Evolutionary conservation across 257 asterid genomes (phyloP), one percentile per base, ranked within the genome.

Genomic region (Rehmannia glutinosa): DNA sequence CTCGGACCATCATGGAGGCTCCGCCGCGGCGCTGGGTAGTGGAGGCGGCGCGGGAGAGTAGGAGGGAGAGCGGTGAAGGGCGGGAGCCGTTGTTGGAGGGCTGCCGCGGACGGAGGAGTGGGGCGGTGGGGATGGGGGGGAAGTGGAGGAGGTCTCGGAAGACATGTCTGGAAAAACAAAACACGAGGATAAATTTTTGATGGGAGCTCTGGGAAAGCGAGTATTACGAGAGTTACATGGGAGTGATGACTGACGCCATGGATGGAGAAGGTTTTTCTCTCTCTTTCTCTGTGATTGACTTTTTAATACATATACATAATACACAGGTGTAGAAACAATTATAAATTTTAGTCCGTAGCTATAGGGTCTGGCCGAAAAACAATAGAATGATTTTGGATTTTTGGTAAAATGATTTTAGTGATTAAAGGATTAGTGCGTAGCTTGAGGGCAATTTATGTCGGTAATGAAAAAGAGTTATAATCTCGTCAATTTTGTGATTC

Each of bases 1-100:
- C 96, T 1, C 98, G 81, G 41, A 92, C 97, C 50, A 92, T 72
- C 86, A 86, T 72, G 17, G 98, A 85, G 19, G 96, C 88, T 1
- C 91, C 81, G 20, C 83, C 88, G n/a, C 81, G 82, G 8, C 97
- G 87, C 66, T 87, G 86, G 13, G 88, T 82, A 12, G 91, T 72
- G 17, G 96, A 83, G 27, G 87, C 87, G 6, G 86, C 89, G 45
- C 97, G 94, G 13, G 92, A 80, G 54, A 92, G 77, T 15, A 92
- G 85, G 35, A 82, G 78, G 8, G 96, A 81, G 42, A 92, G 74
- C 1, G 95, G 60, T 0, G 94, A 78, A 25, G 84, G 62, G 50
- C 85, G 83, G 63, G 60, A 13, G 27, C 64, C 61, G 63, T 71
- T 21, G 55, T 71, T 32, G 46, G 85, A 46, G 5, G 77, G 71